Conservation (phyloP, 768 basidiomycete species). For the Lactarius evosmus region DNA sequence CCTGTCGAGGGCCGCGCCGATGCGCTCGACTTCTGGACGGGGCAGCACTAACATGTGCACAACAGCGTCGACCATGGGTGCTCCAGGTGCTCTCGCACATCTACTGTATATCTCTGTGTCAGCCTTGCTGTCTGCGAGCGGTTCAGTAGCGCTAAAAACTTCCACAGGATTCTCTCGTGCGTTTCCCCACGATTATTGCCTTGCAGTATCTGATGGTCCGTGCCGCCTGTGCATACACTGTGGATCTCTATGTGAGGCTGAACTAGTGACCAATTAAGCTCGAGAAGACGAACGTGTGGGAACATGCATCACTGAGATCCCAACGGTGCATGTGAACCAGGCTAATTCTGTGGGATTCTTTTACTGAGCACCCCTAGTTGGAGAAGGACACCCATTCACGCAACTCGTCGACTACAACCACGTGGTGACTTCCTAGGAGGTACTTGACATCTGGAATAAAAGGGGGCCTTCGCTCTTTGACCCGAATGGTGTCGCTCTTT, state of each 20-base stretch:
- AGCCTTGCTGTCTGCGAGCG: constrained; percentile 59
- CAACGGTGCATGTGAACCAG: too few species aligned
- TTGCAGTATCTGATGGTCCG: constrained; percentile 80
- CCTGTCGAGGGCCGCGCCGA: too few species aligned
- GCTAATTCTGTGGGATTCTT: constrained; percentile 90
- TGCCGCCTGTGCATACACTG: constrained; percentile 73
- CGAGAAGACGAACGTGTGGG: constrained; percentile 72
- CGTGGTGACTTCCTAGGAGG: constrained; percentile 57
- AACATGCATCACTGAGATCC: constrained; percentile 54
- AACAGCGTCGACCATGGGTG: constrained; percentile 52
- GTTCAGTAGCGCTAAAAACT: constrained; percentile 64
- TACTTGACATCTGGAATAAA: constrained; percentile 71
- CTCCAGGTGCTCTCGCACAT: constrained; percentile 52
- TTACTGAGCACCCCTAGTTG: too few species aligned
- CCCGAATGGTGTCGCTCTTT: constrained; percentile 85
- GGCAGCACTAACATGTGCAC: constrained; percentile 51
- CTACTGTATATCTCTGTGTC: constrained; percentile 69
- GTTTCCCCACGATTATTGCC: constrained; percentile 48
- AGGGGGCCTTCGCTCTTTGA: constrained; percentile 64
- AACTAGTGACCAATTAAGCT: constrained; percentile 70
- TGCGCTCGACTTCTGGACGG: constrained; percentile 50
- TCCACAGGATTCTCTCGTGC: constrained; percentile 79
- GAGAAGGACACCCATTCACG: too few species aligned
- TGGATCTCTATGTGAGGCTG: constrained; percentile 59
- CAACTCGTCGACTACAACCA: constrained; percentile 96